Evolutionary conservation across 2,329 filamentous ascomycete genomes (phyloP).

Genomic region (Pseudogymnoascus sp.): DNA sequence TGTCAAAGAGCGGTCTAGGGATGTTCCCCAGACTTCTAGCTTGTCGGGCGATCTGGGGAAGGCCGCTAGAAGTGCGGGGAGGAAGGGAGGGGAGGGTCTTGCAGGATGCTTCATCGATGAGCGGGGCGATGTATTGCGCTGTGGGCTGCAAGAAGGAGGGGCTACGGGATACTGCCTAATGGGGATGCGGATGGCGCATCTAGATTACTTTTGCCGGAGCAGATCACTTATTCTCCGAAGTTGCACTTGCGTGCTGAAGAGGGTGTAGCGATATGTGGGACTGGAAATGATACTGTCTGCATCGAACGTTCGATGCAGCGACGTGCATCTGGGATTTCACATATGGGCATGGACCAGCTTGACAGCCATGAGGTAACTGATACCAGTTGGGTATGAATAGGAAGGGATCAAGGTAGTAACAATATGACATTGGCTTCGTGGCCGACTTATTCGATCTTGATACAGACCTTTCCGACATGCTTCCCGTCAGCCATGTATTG

Average conservation of each 20-base stretch:
- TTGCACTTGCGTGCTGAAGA: background rate
- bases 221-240: slow-evolving; percentile 1
- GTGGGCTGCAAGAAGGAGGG: background rate
- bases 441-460: slow-evolving; percentile 28
- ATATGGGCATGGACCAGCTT: background rate
- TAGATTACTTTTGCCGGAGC: slow-evolving; percentile 4
- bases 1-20: slow-evolving; percentile 7
- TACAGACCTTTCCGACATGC: slow-evolving; percentile 42
- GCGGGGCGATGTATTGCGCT: background rate
- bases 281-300: background rate
- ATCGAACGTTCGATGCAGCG: slow-evolving; percentile 7
- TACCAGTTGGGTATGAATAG: background rate
- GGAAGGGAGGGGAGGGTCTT: background rate
- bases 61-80: background rate
- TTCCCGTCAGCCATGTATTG: slow-evolving; percentile 45
- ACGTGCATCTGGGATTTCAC: slow-evolving; percentile 4
- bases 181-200: background rate
- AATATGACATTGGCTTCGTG: background rate
- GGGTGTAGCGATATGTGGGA: background rate
- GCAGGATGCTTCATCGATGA: background rate
- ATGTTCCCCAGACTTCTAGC: slow-evolving; percentile 2
- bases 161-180: background rate
- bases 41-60: background rate
- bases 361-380: background rate
- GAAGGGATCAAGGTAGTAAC: background rate